A percentile compares a stretch with the other conserved stretches of the same genome.
phyloP scores from a whole-genome alignment of 352 stramenopile species.

The Stramenopiles sp. region DNA sequence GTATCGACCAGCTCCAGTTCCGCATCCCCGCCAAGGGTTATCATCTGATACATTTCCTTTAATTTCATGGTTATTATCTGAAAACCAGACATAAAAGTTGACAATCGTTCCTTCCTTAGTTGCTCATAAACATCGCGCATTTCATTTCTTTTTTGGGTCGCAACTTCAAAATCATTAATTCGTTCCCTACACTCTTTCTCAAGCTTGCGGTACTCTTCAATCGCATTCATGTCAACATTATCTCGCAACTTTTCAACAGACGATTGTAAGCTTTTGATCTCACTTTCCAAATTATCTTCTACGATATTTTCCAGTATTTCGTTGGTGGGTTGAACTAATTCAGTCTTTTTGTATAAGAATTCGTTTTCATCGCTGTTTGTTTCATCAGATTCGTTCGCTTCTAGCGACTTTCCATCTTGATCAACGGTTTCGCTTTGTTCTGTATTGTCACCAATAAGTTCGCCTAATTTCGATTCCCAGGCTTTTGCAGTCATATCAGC shows the following conservation, averaged over 20 bases:
- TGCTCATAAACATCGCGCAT: constrained; percentile 84
- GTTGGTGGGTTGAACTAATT: constrained; percentile 9
- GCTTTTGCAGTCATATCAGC: background rate
- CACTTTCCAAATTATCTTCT: constrained; percentile 11
- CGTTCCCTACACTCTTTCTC: constrained; percentile 71
- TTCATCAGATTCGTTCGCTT: background rate
- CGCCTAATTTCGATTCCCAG: constrained; percentile 14
- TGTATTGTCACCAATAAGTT: constrained; percentile 27
- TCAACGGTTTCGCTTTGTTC: constrained; percentile 19
- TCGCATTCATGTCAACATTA: constrained; percentile 58
- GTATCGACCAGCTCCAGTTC: constrained; percentile 98
- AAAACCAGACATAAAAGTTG: constrained; percentile 99
- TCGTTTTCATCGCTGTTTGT: constrained; percentile 24
- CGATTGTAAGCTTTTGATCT: constrained; percentile 24
- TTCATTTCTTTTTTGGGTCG: constrained; percentile 67
- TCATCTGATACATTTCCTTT: constrained; percentile 99
- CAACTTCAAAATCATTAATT: constrained; percentile 76
- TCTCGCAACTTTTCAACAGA: constrained; percentile 28
- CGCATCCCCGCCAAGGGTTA: constrained; percentile 83
- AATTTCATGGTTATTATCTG: constrained; percentile 93
- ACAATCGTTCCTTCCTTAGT: constrained; percentile 78
- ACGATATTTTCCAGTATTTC: background rate
- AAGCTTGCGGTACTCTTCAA: constrained; percentile 73
- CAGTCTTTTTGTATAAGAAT: background rate
- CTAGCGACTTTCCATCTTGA: constrained; percentile 18